These are phyloP conservation scores for Elongisporangium anandrum DNA, from an alignment of 352 stramenopile species.

Conservation along the genomic window DNA sequence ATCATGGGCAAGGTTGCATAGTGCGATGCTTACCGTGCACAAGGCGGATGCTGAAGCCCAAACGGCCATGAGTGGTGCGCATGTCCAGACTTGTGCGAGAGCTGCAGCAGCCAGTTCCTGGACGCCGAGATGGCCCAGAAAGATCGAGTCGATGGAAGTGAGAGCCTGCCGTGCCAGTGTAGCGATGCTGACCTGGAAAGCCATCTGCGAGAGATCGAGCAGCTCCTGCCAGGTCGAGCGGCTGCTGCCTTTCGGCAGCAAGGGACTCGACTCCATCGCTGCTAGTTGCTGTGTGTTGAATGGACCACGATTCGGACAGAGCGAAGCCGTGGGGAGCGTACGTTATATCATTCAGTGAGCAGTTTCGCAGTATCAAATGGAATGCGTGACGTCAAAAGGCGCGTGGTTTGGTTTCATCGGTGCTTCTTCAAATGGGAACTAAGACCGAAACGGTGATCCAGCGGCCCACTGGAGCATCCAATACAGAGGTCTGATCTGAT, in stretches of 20 bases:
- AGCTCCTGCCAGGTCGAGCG: slow-evolving; percentile 50
- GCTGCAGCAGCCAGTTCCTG: slow-evolving; percentile 64
- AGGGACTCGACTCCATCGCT: slow-evolving; percentile 35
- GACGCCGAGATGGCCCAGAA: slow-evolving; percentile 75
- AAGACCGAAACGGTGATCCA: background rate
- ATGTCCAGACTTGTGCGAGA: slow-evolving; percentile 69
- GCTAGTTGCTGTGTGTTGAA: background rate
- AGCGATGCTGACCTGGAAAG: slow-evolving; percentile 55
- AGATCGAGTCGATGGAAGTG: slow-evolving; percentile 68
- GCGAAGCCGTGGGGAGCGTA: too few species aligned
- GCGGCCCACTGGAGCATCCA: background rate
- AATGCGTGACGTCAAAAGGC: background rate
- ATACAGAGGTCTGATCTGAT: slow-evolving; percentile 8
- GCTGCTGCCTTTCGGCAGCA: slow-evolving; percentile 26
- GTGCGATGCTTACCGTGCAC: slow-evolving; percentile 37
- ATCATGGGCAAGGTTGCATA: background rate
- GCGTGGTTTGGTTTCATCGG: background rate
- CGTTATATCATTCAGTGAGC: background rate
- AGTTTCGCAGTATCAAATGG: background rate
- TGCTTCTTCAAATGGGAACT: too few species aligned
- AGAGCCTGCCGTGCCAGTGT: slow-evolving; percentile 59
- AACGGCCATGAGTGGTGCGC: slow-evolving; percentile 53
- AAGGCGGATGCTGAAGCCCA: slow-evolving; percentile 57
- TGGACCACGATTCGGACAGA: background rate
- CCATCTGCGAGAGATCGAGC: slow-evolving; percentile 51